Base-by-base conservation (phyloP, 2,329 filamentous ascomycete genomes). In the Shiraia sp. region DNA sequence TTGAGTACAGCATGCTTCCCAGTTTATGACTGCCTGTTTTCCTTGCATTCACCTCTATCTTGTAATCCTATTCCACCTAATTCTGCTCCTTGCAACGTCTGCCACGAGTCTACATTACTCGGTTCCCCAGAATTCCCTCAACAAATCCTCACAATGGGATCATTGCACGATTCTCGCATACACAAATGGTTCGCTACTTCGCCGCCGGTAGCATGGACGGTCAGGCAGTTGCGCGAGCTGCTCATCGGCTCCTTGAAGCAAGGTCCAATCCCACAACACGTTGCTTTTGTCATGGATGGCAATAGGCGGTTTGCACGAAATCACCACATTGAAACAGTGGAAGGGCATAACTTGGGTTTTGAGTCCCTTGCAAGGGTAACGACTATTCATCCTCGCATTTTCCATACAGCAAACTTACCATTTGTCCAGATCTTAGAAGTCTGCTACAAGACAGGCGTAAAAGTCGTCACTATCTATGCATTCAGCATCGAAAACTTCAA, bases 401-500 rank as follows among this genome's bases (percentile, higher is more conserved):
- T 31, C 9, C 5, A 10, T 25, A 56, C 88, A 42, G 37, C 49
- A 52, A 15, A 53, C 40, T 19, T 30, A 42, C 36, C 8, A 10
- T 10, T 14, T 6, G 19, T 7, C 31, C 40, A 74, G 87, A 90
- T 97, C 38, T 84, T 99, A 45, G 93, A 99, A 72, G 88, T 99
- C 40, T 97, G 93, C 79, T 99, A 97, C 78, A 96, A 96, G 68
- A 90, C 88, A 45, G 93, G 93, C 40, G 92, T 99, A 50, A 92
- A 93, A 69, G 90, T 95, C 7, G 92, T 99, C 27, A 97, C 93
- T 3, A 90, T 99, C 51, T 99, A 97, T 69, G 93, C 93, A 12
- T 99, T 99, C 73, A 96, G 90, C 65, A 96, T 99, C 63, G 93
- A 99, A 72, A 99, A 99, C 75, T 99, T 96, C 76, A 96, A 97